Evolutionary conservation across 805 yeast species (phyloP).

Genomic region (Lachancea quebecensis): DNA sequence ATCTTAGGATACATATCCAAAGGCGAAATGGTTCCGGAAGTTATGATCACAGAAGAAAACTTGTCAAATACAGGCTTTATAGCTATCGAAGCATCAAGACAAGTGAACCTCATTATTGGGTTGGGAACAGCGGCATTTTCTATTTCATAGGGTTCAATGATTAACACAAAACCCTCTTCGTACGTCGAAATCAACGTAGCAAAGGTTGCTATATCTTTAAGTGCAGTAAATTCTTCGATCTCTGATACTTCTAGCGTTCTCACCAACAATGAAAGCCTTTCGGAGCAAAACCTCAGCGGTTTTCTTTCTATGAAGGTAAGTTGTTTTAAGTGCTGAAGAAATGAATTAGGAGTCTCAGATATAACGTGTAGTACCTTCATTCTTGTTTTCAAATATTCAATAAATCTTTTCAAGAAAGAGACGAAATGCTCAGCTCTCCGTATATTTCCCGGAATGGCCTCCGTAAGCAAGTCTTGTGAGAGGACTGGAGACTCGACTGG

Average conservation of each 20-base stretch:
- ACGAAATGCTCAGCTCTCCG: conserved; percentile 96
- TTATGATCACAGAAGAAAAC: conserved; percentile 85
- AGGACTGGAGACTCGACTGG: conserved; percentile 85
- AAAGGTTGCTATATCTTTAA: conserved; percentile 93
- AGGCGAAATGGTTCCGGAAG: conserved; percentile 97
- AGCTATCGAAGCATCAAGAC: conserved; percentile 96
- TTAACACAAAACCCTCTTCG: conserved; percentile 85
- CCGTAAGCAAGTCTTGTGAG: conserved; percentile 77
- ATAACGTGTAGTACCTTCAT: conserved; percentile 97
- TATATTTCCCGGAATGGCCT: conserved; percentile 96
- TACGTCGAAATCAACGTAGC: conserved; percentile 95
- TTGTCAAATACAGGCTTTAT: conserved; percentile 94
- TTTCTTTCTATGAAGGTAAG: conserved; percentile 87
- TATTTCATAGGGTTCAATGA: conserved; percentile 92
- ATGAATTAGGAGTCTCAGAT: conserved; percentile 94
- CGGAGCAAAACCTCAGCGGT: conserved; percentile 88
- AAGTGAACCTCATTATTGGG: conserved; percentile 87
- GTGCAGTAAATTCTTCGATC: conserved; percentile 85
- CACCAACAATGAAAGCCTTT: conserved; percentile 79
- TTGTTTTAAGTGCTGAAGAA: conserved; percentile 86
- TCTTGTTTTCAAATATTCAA: conserved; percentile 90
- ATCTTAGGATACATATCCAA: conserved; percentile 97
- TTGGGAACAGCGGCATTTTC: conserved; percentile 95
- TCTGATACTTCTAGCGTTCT: conserved; percentile 82
- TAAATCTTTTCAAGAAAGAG: conserved; percentile 83